Conservation (phyloP, 2,329 filamentous ascomycete genomes). For the Gnomoniopsis smithogilvyi region DNA sequence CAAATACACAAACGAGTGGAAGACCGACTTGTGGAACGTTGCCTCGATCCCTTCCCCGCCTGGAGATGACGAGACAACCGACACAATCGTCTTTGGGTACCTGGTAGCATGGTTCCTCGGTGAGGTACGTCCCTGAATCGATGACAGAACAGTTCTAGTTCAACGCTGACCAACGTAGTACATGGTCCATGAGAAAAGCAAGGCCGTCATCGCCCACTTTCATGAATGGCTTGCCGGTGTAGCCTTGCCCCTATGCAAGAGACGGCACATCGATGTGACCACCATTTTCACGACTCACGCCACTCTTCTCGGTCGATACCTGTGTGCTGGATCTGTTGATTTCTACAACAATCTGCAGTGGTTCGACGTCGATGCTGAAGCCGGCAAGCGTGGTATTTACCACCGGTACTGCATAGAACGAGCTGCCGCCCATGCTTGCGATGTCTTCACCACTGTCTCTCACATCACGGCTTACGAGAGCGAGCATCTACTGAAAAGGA, state of each 20-base stretch:
- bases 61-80: slow-evolving; percentile 91
- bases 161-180: slow-evolving; percentile 55
- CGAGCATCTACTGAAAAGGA: slow-evolving; percentile 94
- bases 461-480: slow-evolving; percentile 98
- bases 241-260: slow-evolving; percentile 86
- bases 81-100: slow-evolving; percentile 96
- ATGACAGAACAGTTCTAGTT: slow-evolving; percentile 7
- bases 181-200: slow-evolving; percentile 86
- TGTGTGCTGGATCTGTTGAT: slow-evolving; percentile 95
- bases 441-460: slow-evolving; percentile 98
- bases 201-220: slow-evolving; percentile 94
- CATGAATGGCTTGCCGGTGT: slow-evolving; percentile 98
- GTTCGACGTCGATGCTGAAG: slow-evolving; percentile 95
- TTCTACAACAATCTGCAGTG: slow-evolving; percentile 99
- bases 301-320: slow-evolving; percentile 89
- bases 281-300: slow-evolving; percentile 99
- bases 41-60: slow-evolving; percentile 92
- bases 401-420: slow-evolving; percentile 98
- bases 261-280: slow-evolving; percentile 90
- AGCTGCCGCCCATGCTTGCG: slow-evolving; percentile 83
- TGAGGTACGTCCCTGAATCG: slow-evolving; percentile 62
- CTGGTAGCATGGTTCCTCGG: slow-evolving; percentile 97
- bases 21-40: slow-evolving; percentile 88
- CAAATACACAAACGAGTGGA: slow-evolving; percentile 91
- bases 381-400: slow-evolving; percentile 97